Evolutionary conservation across 78 protist species (phyloP).

Genomic region (Protostelium mycophagum): DNA sequence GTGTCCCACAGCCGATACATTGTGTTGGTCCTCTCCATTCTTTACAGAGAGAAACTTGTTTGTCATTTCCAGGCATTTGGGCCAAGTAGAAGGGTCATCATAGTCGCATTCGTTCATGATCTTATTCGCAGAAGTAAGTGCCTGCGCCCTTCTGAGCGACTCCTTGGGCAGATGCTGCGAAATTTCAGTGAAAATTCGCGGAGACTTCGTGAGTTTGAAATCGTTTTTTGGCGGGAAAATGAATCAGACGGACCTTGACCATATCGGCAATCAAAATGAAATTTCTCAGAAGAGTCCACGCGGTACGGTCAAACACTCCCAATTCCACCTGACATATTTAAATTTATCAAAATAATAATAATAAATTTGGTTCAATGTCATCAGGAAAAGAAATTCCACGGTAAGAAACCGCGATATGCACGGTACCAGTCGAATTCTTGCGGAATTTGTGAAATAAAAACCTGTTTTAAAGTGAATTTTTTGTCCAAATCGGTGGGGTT

Average conservation of each 20-base stretch:
- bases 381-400: no score
- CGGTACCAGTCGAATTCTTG: not conserved
- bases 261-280: conserved; percentile 20
- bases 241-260: conserved; percentile 20
- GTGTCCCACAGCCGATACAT: conserved; percentile 32
- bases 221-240: not conserved
- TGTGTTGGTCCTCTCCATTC: conserved; percentile 23
- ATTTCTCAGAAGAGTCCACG: not conserved
- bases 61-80: not conserved
- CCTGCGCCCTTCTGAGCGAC: conserved; percentile 20
- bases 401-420: no score
- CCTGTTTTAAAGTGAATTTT: conserved; percentile 2
- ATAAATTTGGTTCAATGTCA: not conserved
- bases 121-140: conserved; percentile 25
- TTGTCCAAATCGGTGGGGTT: conserved; percentile 25
- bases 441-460: not conserved
- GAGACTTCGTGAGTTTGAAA: not conserved
- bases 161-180: conserved; percentile 41
- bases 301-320: not conserved
- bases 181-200: not conserved
- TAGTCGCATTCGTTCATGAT: conserved; percentile 25
- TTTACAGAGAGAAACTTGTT: conserved; percentile 19
- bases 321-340: not conserved
- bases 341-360: not conserved
- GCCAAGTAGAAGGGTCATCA: conserved; percentile 12